Evolutionary conservation across 176 grass and related monocot species (phyloP).

Genomic region (Echinochloa phyllopogon): DNA sequence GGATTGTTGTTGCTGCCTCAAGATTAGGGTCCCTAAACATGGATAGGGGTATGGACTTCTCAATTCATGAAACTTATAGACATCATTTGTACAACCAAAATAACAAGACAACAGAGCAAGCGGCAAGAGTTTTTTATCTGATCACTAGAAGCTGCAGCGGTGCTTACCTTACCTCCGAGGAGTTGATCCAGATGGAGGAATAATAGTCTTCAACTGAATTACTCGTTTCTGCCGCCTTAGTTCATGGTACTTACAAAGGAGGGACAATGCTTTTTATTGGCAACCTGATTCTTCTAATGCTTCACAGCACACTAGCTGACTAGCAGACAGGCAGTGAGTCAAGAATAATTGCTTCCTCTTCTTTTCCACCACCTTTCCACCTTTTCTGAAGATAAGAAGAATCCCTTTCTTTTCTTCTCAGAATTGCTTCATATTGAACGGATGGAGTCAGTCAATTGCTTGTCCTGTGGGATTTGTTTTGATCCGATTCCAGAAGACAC

Average conservation of each 20-base stretch:
- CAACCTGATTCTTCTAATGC: background rate
- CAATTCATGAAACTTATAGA: background rate
- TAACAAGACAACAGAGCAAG: background rate
- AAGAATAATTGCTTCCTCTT: background rate
- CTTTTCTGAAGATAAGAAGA: slow-evolving; percentile 1
- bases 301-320: background rate
- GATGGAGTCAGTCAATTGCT: background rate
- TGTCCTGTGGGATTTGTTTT: background rate
- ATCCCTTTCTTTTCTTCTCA: background rate
- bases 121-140: background rate
- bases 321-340: background rate
- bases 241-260: background rate
- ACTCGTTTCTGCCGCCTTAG: background rate
- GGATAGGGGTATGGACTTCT: background rate
- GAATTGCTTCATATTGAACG: background rate
- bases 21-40: background rate
- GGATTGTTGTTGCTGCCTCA: background rate
- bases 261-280: background rate
- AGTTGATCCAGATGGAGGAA: background rate
- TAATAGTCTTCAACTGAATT: background rate
- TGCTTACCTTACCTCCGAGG: background rate
- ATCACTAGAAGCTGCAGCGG: background rate
- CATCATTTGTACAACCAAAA: background rate
- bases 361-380: background rate
- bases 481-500: background rate